phyloP scores from a whole-genome alignment of 2,329 filamentous ascomycete genomes.

The Westerdykella ornata region DNA sequence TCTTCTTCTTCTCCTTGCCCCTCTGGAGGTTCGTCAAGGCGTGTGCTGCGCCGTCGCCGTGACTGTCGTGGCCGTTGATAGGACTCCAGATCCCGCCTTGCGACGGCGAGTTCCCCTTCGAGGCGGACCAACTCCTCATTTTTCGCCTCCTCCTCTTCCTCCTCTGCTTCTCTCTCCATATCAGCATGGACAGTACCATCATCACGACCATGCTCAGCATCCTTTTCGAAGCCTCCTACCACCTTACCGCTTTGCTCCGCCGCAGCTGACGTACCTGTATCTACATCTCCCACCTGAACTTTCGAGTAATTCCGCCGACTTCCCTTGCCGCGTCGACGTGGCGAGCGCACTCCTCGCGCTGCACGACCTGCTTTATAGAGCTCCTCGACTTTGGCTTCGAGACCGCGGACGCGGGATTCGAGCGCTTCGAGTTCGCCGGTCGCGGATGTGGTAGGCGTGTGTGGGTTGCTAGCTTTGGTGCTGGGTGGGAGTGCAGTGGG shows the following conservation, averaged over 20 bases:
- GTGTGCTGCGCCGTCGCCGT: neutral
- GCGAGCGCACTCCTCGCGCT: conserved; percentile 15
- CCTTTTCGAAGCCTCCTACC: conserved; percentile 4
- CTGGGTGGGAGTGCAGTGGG: neutral
- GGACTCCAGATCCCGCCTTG: conserved; percentile 24
- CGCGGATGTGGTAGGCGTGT: conserved; percentile 1
- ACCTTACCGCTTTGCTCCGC: neutral
- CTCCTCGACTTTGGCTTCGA: conserved; percentile 35
- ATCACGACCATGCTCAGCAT: neutral
- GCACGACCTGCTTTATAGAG: conserved; percentile 20
- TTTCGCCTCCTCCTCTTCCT: conserved; percentile 18
- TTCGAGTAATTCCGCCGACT: conserved; percentile 20
- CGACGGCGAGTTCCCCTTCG: conserved; percentile 30
- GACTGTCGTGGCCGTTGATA: conserved; percentile 11
- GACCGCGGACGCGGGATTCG: conserved; percentile 29
- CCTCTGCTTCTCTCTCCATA: neutral
- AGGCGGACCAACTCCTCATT: conserved; percentile 29
- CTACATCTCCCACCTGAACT: conserved; percentile 6
- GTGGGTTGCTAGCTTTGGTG: too few relatives aligned
- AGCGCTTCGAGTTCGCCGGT: conserved; percentile 30
- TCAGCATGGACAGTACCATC: neutral
- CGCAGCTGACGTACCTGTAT: conserved; percentile 5
- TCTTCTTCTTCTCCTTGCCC: neutral
- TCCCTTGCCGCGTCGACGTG: conserved; percentile 28
- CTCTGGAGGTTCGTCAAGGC: neutral